These are phyloP conservation scores for Naegleria lovaniensis DNA, from an alignment of 208 protist genomes.

Conservation along the genomic window DNA sequence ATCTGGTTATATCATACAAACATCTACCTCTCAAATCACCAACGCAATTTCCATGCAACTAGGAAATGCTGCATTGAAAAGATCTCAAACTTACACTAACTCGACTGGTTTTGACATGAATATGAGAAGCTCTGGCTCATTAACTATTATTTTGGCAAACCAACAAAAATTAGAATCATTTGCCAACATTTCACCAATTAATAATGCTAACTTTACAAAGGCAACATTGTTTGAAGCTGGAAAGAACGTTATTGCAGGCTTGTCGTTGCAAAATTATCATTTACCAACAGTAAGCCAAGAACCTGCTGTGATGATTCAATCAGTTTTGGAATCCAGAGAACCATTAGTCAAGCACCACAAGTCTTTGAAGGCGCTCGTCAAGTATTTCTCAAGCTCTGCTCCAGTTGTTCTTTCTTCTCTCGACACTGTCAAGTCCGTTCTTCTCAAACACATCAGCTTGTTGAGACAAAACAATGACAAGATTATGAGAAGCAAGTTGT, in stretches of 20 bases:
- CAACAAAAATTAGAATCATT: neutral
- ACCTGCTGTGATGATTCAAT: neutral
- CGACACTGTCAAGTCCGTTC: neutral
- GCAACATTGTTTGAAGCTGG: constrained; percentile 15
- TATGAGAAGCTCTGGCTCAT: constrained; percentile 7
- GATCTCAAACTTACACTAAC: neutral
- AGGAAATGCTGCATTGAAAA: too few relatives aligned
- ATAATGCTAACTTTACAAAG: neutral
- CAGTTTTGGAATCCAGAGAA: neutral
- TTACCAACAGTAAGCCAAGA: neutral
- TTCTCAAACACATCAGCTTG: neutral
- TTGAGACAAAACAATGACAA: neutral
- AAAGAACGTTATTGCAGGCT: neutral
- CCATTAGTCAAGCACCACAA: neutral
- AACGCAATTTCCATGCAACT: neutral
- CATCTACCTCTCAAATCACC: neutral
- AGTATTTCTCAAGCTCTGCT: neutral
- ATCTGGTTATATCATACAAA: constrained; percentile 6
- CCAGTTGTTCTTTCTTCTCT: neutral
- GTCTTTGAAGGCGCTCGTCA: neutral
- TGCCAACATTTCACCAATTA: neutral
- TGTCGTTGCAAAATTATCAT: neutral
- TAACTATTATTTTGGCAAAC: neutral
- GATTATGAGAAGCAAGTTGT: neutral
- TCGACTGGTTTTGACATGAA: constrained; percentile 21